Conservation (phyloP, 2,329 filamentous ascomycete species). For the Epichloe amarillans region DNA sequence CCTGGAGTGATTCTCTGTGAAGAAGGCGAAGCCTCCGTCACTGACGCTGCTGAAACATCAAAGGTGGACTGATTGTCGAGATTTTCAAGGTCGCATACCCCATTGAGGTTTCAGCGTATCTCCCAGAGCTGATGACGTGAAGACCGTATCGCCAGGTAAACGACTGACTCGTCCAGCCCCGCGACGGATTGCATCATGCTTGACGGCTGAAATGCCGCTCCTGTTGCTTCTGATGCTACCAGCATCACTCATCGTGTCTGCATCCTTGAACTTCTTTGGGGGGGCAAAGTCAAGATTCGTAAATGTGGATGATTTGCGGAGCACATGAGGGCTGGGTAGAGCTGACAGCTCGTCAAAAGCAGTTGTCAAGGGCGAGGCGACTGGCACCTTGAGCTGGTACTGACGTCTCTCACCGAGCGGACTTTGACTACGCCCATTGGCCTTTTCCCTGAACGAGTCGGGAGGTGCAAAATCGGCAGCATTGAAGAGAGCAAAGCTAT, state of each 20-base stretch:
- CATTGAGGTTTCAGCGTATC: slow-evolving; percentile 47
- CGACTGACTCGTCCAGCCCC: slow-evolving; percentile 81
- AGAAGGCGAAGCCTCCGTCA: background rate
- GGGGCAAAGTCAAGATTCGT: slow-evolving; percentile 72
- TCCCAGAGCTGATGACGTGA: slow-evolving; percentile 55
- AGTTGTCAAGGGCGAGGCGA: slow-evolving; percentile 66
- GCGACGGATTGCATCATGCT: slow-evolving; percentile 58
- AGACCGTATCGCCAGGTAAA: slow-evolving; percentile 69
- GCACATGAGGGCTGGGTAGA: slow-evolving; percentile 75
- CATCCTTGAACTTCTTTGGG: slow-evolving; percentile 60
- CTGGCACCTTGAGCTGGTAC: slow-evolving; percentile 60
- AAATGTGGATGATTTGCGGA: slow-evolving; percentile 68
- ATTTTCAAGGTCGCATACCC: slow-evolving; percentile 34
- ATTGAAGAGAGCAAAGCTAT: slow-evolving; percentile 54
- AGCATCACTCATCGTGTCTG: slow-evolving; percentile 47
- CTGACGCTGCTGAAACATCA: background rate
- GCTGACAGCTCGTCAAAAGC: slow-evolving; percentile 75
- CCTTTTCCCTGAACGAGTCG: slow-evolving; percentile 49
- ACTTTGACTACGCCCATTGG: slow-evolving; percentile 54
- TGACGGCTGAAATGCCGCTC: slow-evolving; percentile 58
- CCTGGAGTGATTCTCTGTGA: too few relatives aligned
- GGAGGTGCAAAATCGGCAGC: slow-evolving; percentile 83
- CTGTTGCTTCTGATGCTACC: slow-evolving; percentile 53
- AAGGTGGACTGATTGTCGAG: background rate
- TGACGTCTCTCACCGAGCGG: slow-evolving; percentile 52